Percentiles rank a stretch among this genome's conserved stretches.
Conservation (phyloP, 2,329 filamentous ascomycete species). For the Penicillium hordei region DNA sequence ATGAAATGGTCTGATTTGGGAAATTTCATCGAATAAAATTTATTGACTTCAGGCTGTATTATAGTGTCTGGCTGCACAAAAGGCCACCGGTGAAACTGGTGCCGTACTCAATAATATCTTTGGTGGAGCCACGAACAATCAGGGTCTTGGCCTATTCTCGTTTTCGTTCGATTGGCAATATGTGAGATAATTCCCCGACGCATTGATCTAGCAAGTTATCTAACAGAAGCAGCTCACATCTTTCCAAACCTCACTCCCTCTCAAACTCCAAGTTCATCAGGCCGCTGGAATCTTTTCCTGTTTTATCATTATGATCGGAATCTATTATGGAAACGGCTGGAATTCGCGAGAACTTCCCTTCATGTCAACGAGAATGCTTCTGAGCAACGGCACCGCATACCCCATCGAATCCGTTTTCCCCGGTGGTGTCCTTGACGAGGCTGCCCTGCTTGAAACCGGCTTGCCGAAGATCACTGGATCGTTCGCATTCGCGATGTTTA, state of each 20-base stretch:
- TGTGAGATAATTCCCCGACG: constrained; percentile 13
- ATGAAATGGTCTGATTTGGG: no score
- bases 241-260: constrained; percentile 53
- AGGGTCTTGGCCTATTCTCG: constrained; percentile 53
- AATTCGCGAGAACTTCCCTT: constrained; percentile 51
- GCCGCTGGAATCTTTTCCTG: constrained; percentile 51
- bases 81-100: constrained; percentile 50
- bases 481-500: constrained; percentile 57
- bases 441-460: constrained; percentile 46
- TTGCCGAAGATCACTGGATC: constrained; percentile 50
- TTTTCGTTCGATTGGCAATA: constrained; percentile 58
- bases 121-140: constrained; percentile 54
- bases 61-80: constrained; percentile 53
- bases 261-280: constrained; percentile 52
- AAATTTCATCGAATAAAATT: no score
- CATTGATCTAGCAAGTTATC: background rate
- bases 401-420: constrained; percentile 46
- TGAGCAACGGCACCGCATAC: constrained; percentile 44
- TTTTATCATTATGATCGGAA: constrained; percentile 51
- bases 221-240: constrained; percentile 52
- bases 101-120: constrained; percentile 51
- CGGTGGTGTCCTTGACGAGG: constrained; percentile 23
- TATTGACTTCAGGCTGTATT: background rate
- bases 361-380: constrained; percentile 54
- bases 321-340: constrained; percentile 56